Conservation (phyloP, 208 protist genomes). For the Borovskyia barvae region DNA sequence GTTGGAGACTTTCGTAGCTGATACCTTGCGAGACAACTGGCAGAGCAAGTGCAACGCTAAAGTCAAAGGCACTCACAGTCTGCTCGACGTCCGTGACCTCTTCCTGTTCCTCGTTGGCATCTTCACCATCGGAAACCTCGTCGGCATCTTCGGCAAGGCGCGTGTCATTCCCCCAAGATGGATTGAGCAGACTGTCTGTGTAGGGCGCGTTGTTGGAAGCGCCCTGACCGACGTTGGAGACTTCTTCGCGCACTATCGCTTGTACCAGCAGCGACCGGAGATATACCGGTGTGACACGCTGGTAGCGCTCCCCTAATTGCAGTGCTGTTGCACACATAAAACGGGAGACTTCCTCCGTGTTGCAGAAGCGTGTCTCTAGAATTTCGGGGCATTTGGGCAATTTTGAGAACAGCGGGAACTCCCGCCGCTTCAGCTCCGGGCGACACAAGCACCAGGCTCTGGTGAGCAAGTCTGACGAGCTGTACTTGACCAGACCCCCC, state of each 20-base stretch:
- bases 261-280: slow-evolving; percentile 31
- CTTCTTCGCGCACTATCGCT: slow-evolving; percentile 31
- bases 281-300: slow-evolving; percentile 25
- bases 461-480: slow-evolving; percentile 22
- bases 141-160: slow-evolving; percentile 4
- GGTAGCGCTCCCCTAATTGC: slow-evolving; percentile 28
- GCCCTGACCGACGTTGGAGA: slow-evolving; percentile 9
- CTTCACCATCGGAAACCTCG: background rate
- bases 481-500: slow-evolving; percentile 31
- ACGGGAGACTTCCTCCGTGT: slow-evolving; percentile 28
- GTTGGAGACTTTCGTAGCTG: slow-evolving; percentile 32
- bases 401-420: slow-evolving; percentile 25
- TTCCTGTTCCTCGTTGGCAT: slow-evolving; percentile 5
- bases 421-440: slow-evolving; percentile 19
- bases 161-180: slow-evolving; percentile 15
- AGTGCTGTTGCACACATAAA: slow-evolving; percentile 34
- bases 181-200: slow-evolving; percentile 15
- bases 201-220: slow-evolving; percentile 14
- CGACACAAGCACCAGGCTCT: slow-evolving; percentile 29
- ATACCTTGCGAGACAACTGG: slow-evolving; percentile 32
- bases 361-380: slow-evolving; percentile 25
- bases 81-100: slow-evolving; percentile 14
- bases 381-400: slow-evolving; percentile 34
- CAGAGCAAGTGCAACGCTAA: slow-evolving; percentile 50
- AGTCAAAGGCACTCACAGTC: slow-evolving; percentile 58